Conservation (phyloP, 2,329 filamentous ascomycete species). For the Paradendryphiella salina region DNA sequence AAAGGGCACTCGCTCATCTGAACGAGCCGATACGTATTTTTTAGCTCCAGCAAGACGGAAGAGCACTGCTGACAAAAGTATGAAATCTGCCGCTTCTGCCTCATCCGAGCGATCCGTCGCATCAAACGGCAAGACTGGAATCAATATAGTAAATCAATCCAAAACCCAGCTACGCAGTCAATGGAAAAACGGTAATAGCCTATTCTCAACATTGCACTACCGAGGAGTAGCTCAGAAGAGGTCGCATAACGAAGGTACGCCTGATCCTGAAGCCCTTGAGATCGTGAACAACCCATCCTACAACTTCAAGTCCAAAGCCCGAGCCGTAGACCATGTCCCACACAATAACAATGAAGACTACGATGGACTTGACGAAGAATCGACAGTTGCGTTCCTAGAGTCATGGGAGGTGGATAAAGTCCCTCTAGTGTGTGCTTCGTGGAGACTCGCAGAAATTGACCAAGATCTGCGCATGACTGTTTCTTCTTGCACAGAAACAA, state of each 20-base stretch:
- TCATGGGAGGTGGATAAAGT: constrained; percentile 34
- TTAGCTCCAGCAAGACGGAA: neutral
- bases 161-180: constrained; percentile 11
- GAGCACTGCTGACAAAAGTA: neutral
- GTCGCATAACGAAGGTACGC: constrained; percentile 28
- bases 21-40: neutral
- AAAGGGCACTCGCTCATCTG: neutral
- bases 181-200: constrained; percentile 20
- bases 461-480: constrained; percentile 22
- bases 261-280: constrained; percentile 28
- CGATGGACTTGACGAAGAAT: constrained; percentile 18
- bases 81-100: neutral
- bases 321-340: constrained; percentile 14
- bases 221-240: constrained; percentile 26
- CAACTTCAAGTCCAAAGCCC: constrained; percentile 2
- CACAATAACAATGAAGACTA: constrained; percentile 34
- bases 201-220: constrained; percentile 25
- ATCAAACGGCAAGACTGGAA: constrained; percentile 11
- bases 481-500: constrained; percentile 34
- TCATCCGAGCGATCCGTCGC: neutral
- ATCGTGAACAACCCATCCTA: constrained; percentile 29
- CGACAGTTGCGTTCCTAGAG: constrained; percentile 16
- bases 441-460: constrained; percentile 31
- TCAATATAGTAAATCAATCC: constrained; percentile 35
- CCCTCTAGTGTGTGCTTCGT: constrained; percentile 36